Percentiles rank a stretch among this genome's conserved stretches.
Conservation (phyloP, 805 yeast species). For the Starmerella sp. region DNA sequence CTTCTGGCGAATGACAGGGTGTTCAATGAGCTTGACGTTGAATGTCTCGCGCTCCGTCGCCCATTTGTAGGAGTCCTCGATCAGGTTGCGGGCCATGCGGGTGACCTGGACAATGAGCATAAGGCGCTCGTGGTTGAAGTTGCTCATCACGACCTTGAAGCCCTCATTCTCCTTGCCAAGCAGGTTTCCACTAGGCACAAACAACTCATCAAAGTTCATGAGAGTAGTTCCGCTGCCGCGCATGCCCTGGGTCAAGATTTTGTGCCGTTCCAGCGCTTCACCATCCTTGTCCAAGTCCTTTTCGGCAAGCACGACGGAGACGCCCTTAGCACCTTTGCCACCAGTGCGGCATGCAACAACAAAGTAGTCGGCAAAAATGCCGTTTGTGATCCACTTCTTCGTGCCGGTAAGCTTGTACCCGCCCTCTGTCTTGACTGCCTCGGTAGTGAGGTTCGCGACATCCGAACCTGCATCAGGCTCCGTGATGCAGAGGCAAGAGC, state of each 20-base stretch:
- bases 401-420: constrained; percentile 35
- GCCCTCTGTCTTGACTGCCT: constrained; percentile 31
- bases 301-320: constrained; percentile 33
- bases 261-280: constrained; percentile 29
- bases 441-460: constrained; percentile 33
- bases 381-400: constrained; percentile 39
- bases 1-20: constrained; percentile 35
- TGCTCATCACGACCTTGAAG: constrained; percentile 34
- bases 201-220: constrained; percentile 35
- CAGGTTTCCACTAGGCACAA: constrained; percentile 34
- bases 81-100: constrained; percentile 31
- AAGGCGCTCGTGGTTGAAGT: constrained; percentile 37
- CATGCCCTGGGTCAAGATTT: constrained; percentile 35
- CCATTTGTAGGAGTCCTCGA: constrained; percentile 33
- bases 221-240: constrained; percentile 34
- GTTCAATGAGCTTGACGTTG: constrained; percentile 33
- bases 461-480: constrained; percentile 38
- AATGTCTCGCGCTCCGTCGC: constrained; percentile 35
- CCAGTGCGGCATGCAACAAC: constrained; percentile 38
- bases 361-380: constrained; percentile 35
- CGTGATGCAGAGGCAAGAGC: constrained; percentile 34
- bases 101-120: constrained; percentile 33
- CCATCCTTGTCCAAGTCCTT: constrained; percentile 24
- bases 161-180: constrained; percentile 34
- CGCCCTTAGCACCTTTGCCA: constrained; percentile 31